A percentile compares a stretch with the other conserved stretches of the same genome.
Conservation (phyloP, 2,329 filamentous ascomycete genomes). For the Colletotrichum costaricense region DNA sequence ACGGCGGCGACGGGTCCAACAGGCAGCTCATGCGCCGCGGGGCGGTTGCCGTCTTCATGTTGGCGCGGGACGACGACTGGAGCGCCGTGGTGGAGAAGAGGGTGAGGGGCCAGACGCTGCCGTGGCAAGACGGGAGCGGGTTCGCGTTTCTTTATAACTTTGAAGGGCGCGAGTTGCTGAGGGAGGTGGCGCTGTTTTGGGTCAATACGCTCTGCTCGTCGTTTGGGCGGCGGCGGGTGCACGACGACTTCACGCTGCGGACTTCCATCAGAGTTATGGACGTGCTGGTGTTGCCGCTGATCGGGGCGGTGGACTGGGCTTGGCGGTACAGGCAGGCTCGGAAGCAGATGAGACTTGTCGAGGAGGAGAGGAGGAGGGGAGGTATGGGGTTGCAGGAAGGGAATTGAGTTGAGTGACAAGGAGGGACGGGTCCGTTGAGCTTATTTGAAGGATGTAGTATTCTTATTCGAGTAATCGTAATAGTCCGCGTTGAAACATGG, state of each 20-base stretch:
- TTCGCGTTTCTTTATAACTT: slow-evolving; percentile 29
- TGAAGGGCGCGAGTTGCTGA: slow-evolving; percentile 26
- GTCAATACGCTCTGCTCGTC: slow-evolving; percentile 29
- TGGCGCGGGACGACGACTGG: slow-evolving; percentile 30
- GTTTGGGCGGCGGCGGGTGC: slow-evolving; percentile 22
- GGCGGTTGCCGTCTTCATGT: slow-evolving; percentile 29
- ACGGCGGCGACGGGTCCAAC: slow-evolving; percentile 5
- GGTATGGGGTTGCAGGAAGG: background rate
- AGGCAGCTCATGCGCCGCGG: slow-evolving; percentile 23
- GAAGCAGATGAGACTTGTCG: background rate
- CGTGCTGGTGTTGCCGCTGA: slow-evolving; percentile 22
- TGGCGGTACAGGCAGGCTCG: slow-evolving; percentile 27
- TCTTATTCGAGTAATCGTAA: background rate
- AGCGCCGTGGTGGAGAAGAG: slow-evolving; percentile 1
- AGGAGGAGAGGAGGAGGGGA: background rate
- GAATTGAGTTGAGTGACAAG: background rate
- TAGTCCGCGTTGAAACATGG: slow-evolving; percentile 17
- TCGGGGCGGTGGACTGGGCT: slow-evolving; percentile 27
- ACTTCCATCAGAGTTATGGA: slow-evolving; percentile 25
- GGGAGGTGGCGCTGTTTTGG: slow-evolving; percentile 22
- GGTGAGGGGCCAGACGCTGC: slow-evolving; percentile 7
- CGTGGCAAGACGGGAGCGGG: slow-evolving; percentile 30
- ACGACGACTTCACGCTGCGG: slow-evolving; percentile 26
- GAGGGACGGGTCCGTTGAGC: background rate
- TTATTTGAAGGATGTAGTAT: background rate